These are phyloP conservation scores for Barnettozyma botsteinii DNA, from an alignment of 805 yeast genomes.

Conservation along the genomic window DNA sequence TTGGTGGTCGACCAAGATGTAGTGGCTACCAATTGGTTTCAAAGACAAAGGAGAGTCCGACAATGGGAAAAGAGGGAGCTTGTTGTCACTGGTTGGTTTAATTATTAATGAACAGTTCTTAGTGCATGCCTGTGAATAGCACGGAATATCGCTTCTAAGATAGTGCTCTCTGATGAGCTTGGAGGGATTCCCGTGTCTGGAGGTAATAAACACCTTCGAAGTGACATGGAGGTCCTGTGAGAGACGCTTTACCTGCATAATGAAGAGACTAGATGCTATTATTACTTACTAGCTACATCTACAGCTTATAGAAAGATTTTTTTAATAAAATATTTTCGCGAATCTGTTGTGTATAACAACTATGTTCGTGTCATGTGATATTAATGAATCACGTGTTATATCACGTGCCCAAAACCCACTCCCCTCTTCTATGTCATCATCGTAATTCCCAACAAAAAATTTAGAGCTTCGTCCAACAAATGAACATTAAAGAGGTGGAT, in stretches of 20 bases:
- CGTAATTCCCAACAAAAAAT: too few relatives aligned
- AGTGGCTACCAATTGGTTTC: conserved; percentile 51
- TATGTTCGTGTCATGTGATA: too few relatives aligned
- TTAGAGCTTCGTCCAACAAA: too few relatives aligned
- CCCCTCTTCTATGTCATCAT: too few relatives aligned
- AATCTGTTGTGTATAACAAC: too few relatives aligned
- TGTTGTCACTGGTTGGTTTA: conserved; percentile 62
- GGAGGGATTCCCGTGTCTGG: conserved; percentile 83
- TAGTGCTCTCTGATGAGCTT: conserved; percentile 94
- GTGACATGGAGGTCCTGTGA: conserved; percentile 59
- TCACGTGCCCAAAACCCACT: too few relatives aligned
- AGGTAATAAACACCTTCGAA: conserved; percentile 86
- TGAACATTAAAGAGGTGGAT: too few relatives aligned
- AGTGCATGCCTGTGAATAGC: conserved; percentile 68
- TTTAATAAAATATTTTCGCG: too few relatives aligned
- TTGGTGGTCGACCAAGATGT: conserved; percentile 82
- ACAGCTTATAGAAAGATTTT: too few relatives aligned
- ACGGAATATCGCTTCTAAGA: conserved; percentile 86
- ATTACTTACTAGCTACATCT: too few relatives aligned
- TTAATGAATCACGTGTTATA: too few relatives aligned
- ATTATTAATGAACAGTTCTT: conserved; percentile 48
- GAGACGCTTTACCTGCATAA: conserved; percentile 33
- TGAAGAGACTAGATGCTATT: too few relatives aligned
- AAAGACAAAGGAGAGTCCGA: conserved; percentile 52
- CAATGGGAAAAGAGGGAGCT: conserved; percentile 59